These are phyloP conservation scores for Perkinsus olseni DNA, from an alignment of 169 alveolate genomes.

Conservation along the genomic window DNA sequence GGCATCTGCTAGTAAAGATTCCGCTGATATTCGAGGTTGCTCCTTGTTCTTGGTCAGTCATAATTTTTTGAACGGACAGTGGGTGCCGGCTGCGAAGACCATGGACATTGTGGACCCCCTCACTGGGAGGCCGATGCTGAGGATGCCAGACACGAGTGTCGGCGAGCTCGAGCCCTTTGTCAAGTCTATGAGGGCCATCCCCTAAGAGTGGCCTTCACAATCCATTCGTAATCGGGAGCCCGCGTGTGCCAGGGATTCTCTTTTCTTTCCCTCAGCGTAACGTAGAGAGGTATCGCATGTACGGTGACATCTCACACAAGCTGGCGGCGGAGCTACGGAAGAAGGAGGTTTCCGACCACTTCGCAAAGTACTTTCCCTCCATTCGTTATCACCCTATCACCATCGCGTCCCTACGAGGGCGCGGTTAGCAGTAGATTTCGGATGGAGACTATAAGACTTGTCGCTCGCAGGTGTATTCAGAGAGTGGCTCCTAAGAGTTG, in stretches of 20 bases:
- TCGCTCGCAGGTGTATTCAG: slow-evolving; percentile 25
- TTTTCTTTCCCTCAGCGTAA: neutral
- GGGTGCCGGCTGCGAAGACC: slow-evolving; percentile 33
- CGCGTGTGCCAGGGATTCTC: slow-evolving; percentile 10
- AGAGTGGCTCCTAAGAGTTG: slow-evolving; percentile 58
- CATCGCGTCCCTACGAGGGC: too few relatives aligned
- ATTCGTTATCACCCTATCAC: too few relatives aligned
- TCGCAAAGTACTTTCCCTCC: slow-evolving; percentile 18
- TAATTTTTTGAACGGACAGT: slow-evolving; percentile 50
- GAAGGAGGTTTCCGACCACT: slow-evolving; percentile 45
- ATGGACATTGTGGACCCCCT: slow-evolving; percentile 46
- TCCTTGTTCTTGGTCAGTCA: neutral
- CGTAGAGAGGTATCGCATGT: slow-evolving; percentile 32
- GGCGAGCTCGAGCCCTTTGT: slow-evolving; percentile 38
- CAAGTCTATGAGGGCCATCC: slow-evolving; percentile 18
- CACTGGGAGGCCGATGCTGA: slow-evolving; percentile 38
- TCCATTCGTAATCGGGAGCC: slow-evolving; percentile 60
- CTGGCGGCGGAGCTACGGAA: slow-evolving; percentile 51
- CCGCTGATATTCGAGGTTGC: neutral
- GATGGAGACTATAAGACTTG: neutral
- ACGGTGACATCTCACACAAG: slow-evolving; percentile 57
- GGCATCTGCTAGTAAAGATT: too few relatives aligned
- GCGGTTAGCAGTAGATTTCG: too few relatives aligned
- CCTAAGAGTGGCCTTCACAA: slow-evolving; percentile 70
- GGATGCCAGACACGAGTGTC: slow-evolving; percentile 39